Percentiles rank a stretch among this genome's conserved stretches.
Evolutionary conservation across 305 asterid genomes (phyloP).

Genomic region (Andrographis paniculata): DNA sequence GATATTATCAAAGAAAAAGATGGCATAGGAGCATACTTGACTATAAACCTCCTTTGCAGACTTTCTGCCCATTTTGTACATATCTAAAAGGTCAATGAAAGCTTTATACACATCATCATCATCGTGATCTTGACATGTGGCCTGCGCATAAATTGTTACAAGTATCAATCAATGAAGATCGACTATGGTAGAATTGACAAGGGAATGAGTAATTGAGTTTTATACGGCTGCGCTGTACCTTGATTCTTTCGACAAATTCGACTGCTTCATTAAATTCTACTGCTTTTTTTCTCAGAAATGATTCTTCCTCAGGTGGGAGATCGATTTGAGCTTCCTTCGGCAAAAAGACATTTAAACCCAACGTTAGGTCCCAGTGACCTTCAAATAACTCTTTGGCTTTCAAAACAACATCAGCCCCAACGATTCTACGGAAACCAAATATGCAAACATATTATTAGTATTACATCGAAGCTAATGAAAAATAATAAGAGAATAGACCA

Average conservation of each 20-base stretch:
- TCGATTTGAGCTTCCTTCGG: no score
- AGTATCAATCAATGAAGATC: neutral
- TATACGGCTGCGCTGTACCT: slow-evolving; percentile 52
- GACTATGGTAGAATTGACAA: slow-evolving; percentile 5
- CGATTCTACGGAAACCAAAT: slow-evolving; percentile 39
- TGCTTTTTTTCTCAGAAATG: slow-evolving; percentile 51
- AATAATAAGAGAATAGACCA: slow-evolving; percentile 12
- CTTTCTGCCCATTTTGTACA: slow-evolving; percentile 71
- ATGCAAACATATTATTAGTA: slow-evolving; percentile 17
- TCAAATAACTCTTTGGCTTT: no score
- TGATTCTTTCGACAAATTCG: slow-evolving; percentile 76
- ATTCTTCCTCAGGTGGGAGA: slow-evolving; percentile 60
- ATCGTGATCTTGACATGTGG: slow-evolving; percentile 83
- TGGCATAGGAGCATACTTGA: slow-evolving; percentile 48
- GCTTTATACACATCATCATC: slow-evolving; percentile 75
- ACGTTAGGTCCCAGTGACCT: no score
- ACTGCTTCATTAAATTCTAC: slow-evolving; percentile 84
- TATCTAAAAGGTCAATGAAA: slow-evolving; percentile 81
- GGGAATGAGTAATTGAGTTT: slow-evolving; percentile 19
- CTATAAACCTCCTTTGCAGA: slow-evolving; percentile 69
- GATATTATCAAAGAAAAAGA: slow-evolving; percentile 4
- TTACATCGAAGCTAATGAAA: slow-evolving; percentile 13
- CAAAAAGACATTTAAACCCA: slow-evolving; percentile 98
- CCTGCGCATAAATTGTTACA: slow-evolving; percentile 42
- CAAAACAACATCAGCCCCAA: slow-evolving; percentile 61